Base-by-base conservation (phyloP, 2,329 filamentous ascomycete genomes). In the Metarhizium anisopliae region DNA sequence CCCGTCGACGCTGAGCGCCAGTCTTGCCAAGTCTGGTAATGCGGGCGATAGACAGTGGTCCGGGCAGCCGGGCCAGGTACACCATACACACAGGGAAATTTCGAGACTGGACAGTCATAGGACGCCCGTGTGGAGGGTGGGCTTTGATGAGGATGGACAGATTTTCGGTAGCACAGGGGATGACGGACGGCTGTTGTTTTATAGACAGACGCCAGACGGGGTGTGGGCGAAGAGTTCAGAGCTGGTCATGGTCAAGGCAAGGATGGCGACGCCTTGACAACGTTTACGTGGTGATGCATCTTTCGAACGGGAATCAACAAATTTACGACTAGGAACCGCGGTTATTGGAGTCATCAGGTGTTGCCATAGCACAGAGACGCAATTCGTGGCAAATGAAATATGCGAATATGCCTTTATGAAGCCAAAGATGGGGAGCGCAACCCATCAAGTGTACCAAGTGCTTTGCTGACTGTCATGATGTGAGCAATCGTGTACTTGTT, bases 151-250 rank as follows among this genome's bases (percentile, higher is more conserved):
- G 54, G 77, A 83, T 73, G 87, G 87, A 4, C 86, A 90, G 68
- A 79, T 92, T 13, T 73, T 93, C 7, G 84, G 88, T 1, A 87
- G 85, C 45, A 88, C 87, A 1, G 88, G 88, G 3, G 89, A 93
- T 60, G 87, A 92, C 67, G 89, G 87, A 11, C 81, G 77, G 66
- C 65, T 86, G 57, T 70, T 84, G 63, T 82, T 83, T 59, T 86
- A 83, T 65, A 77, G 83, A 14, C 81, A 85, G 68, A 77, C 74
- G 47, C 80, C 81, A 0, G 77, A 78, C 56, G 81, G 81, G 0
- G 64, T 71, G 8, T 85, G 82, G 82, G 77, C 76, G 0, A 81
- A 82, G 68, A 84, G 81, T 63, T 79, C 80, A 0, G 81, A 84
- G 70, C 67, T 85, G 60, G 75, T 75, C 38, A 80, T 84, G 70